Evolutionary conservation across 2,329 filamentous ascomycete species (phyloP), one percentile per base, ranked within the genome.

Genomic region (Apiospora marii): DNA sequence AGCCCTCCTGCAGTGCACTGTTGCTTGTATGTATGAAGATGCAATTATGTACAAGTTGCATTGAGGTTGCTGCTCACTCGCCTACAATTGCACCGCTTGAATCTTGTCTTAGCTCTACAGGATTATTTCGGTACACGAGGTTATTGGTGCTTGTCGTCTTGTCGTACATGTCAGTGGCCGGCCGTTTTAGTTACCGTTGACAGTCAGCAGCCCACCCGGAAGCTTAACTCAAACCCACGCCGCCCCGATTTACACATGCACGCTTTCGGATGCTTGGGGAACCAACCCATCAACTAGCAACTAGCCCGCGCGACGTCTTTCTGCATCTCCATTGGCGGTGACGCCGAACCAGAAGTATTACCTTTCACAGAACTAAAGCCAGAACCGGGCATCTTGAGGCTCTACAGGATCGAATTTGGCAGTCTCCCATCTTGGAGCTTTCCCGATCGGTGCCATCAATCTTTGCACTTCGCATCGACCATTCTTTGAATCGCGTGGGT

Each of bases 171-270:
- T 12, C 67, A 68, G 67, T 37, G 53, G 53, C 53, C 16, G 30
- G 30, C 53, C 53, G 16, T 8, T 61, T 61, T 61, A 61, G 53
- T 61, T 61, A 61, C 53, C 53, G 53, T 61, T 58, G 30, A 19
- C 48, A 61, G 58, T n/a, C 58, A 41, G 34, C 34, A 34, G 53
- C 14, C 53, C 58, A 64, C 19, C 58, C 16, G 53, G 58, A 64
- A 64, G 19, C 58, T 64, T 64, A 64, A 41, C 58, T 41, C 58
- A 41, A 64, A 64, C 8, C 53, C 53, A 64, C 53, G 8, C 49
- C 49, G 37, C 30, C 53, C 30, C n/a, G 53, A 22, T 22, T 37
- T 37, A 58, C 51, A 7, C 51, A 19, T 30, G 27, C 51, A 58
- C 51, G 53, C 53, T 64, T 64, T 37, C 30, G 30, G 53, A 64